A percentile compares a stretch with the other conserved stretches of the same genome.
Conservation (phyloP, 2,329 filamentous ascomycete species). For the Cladosporium sp. region DNA sequence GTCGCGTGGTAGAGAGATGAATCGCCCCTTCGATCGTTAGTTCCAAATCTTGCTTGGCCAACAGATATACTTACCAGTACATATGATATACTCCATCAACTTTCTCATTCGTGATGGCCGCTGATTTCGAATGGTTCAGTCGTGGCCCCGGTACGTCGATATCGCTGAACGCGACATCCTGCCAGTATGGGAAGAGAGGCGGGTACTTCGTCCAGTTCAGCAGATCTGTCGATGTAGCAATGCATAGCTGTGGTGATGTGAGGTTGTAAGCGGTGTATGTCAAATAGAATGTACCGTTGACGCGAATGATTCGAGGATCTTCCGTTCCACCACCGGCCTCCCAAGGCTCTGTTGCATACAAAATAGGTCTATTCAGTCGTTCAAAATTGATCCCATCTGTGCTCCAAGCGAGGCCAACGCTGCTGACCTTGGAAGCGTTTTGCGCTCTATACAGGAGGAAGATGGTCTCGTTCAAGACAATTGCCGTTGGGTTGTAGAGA, state of each 20-base stretch:
- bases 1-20: slow-evolving; percentile 29
- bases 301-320: slow-evolving; percentile 34
- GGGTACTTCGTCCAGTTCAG: slow-evolving; percentile 33
- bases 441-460: slow-evolving; percentile 37
- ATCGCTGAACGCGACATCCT: slow-evolving; percentile 20
- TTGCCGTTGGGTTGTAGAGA: slow-evolving; percentile 29
- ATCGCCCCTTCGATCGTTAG: slow-evolving; percentile 23
- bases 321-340: slow-evolving; percentile 33
- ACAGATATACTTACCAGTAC: slow-evolving; percentile 21
- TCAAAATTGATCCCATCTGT: slow-evolving; percentile 34
- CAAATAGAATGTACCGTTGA: slow-evolving; percentile 37
- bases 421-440: slow-evolving; percentile 30
- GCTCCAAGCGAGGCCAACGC: slow-evolving; percentile 36
- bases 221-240: slow-evolving; percentile 36
- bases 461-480: slow-evolving; percentile 29
- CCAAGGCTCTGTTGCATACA: slow-evolving; percentile 32
- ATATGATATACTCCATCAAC: slow-evolving; percentile 33
- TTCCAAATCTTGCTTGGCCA: background rate
- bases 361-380: slow-evolving; percentile 29
- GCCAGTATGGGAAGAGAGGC: slow-evolving; percentile 27
- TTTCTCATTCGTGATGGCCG: slow-evolving; percentile 29
- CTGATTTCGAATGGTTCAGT: slow-evolving; percentile 22
- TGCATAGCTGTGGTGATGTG: slow-evolving; percentile 30
- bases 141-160: slow-evolving; percentile 19
- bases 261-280: slow-evolving; percentile 36